Conservation (phyloP, 129 eudicot species). For the Flaveria linearis region DNA sequence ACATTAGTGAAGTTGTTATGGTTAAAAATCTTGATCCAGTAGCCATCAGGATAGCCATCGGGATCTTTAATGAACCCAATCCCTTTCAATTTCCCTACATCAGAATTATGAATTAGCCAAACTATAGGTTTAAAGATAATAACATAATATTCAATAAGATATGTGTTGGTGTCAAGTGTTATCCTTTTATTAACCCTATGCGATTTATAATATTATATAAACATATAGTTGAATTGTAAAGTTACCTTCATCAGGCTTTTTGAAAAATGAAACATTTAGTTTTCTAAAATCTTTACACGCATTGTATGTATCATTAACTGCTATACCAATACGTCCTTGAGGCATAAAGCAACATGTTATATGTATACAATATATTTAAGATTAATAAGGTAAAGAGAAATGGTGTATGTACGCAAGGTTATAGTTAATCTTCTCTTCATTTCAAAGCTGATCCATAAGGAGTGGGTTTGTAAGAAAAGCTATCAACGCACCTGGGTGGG, state of each 20-base stretch:
- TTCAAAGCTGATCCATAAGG: too few species aligned
- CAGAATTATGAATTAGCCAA: slow-evolving; percentile 16
- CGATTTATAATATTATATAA: not conserved
- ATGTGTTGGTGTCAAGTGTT: too few species aligned
- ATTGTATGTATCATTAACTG: slow-evolving; percentile 78
- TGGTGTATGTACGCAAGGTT: too few species aligned
- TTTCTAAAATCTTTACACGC: slow-evolving; percentile 79
- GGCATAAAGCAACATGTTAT: slow-evolving; percentile 16
- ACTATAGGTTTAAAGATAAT: not conserved
- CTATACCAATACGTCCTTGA: slow-evolving; percentile 90
- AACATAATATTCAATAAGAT: too few species aligned
- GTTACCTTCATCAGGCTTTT: slow-evolving; percentile 92
- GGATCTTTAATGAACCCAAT: slow-evolving; percentile 95
- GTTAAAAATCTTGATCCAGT: slow-evolving; percentile 95
- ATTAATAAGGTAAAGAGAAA: too few species aligned
- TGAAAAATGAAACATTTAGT: slow-evolving; percentile 62
- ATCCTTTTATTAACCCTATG: not conserved
- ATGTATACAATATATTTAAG: not conserved
- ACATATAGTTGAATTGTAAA: not conserved
- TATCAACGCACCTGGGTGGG: too few species aligned
- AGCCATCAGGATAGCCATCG: slow-evolving; percentile 50
- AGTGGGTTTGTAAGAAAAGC: too few species aligned
- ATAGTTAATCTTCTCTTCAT: too few species aligned
- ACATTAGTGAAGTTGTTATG: slow-evolving; percentile 43
- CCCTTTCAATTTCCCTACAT: slow-evolving; percentile 81